Conservation (phyloP, 371 early-diverging fungal species). For the Basidiobolus meristosporus region DNA sequence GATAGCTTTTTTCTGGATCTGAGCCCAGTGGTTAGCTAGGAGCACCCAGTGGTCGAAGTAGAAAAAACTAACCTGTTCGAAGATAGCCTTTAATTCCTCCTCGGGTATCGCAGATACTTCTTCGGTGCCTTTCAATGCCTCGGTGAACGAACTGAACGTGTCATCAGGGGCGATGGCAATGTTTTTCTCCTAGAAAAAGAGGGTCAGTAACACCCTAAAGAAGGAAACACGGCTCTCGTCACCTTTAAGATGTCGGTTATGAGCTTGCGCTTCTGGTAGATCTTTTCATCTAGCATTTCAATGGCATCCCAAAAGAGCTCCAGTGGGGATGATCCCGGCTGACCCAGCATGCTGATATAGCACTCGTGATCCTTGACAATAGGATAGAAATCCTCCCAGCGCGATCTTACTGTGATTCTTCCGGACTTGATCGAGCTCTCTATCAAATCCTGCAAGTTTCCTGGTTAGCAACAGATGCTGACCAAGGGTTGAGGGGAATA, state of each 20-base stretch:
- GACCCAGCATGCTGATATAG: constrained; percentile 54
- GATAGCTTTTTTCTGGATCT: constrained; percentile 34
- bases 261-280: constrained; percentile 44
- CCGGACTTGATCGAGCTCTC: constrained; percentile 24
- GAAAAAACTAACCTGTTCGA: constrained; percentile 20
- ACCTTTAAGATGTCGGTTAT: constrained; percentile 34
- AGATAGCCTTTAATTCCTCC: constrained; percentile 18
- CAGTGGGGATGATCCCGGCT: constrained; percentile 66
- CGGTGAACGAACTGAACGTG: constrained; percentile 20
- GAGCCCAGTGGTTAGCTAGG: neutral
- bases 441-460: constrained; percentile 22
- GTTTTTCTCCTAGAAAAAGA: constrained; percentile 18
- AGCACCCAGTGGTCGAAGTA: neutral
- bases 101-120: constrained; percentile 7
- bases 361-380: constrained; percentile 44
- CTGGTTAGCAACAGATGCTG: neutral
- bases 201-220: neutral
- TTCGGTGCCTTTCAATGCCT: constrained; percentile 10
- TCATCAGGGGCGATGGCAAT: constrained; percentile 29
- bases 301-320: constrained; percentile 85
- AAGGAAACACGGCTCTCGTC: neutral
- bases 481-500: neutral
- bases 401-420: constrained; percentile 37
- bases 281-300: constrained; percentile 55
- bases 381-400: constrained; percentile 76